Percentiles rank a stretch among this genome's conserved stretches.
Evolutionary conservation across 352 stramenopile genomes (phyloP).

Genomic region (Pythium dissimile): DNA sequence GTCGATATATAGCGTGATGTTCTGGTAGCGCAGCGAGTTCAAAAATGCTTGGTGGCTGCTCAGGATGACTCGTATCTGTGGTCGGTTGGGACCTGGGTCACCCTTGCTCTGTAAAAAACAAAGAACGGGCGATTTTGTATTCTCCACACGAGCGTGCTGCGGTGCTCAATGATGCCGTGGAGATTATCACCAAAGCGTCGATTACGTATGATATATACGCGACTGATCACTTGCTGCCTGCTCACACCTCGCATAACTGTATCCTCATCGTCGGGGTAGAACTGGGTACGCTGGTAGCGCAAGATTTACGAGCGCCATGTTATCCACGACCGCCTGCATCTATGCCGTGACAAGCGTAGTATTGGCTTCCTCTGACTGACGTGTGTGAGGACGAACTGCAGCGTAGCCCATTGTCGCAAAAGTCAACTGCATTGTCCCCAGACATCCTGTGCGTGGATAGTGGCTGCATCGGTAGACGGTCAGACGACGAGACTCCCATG

Average conservation of each 20-base stretch:
- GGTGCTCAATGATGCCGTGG: slow-evolving; percentile 5
- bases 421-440: background rate
- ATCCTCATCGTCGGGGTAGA: background rate
- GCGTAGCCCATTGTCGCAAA: background rate
- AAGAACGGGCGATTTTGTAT: too few relatives aligned
- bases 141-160: background rate
- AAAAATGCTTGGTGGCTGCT: slow-evolving; percentile 18
- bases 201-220: slow-evolving; percentile 2
- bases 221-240: background rate
- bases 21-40: slow-evolving; percentile 19
- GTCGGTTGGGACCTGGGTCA: too few relatives aligned
- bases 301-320: background rate
- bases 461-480: slow-evolving; percentile 7
- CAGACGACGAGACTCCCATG: background rate
- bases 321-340: background rate
- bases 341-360: background rate
- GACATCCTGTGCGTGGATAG: background rate
- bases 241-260: background rate
- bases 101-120: background rate
- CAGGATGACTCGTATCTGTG: slow-evolving; percentile 8
- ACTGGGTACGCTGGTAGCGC: background rate
- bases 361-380: background rate
- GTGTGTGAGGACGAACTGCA: background rate
- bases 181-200: background rate
- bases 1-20: slow-evolving; percentile 22